Evolutionary conservation across 306 rosid genomes (phyloP), one percentile per base, ranked within the genome.

Genomic region (Albizia julibrissin): DNA sequence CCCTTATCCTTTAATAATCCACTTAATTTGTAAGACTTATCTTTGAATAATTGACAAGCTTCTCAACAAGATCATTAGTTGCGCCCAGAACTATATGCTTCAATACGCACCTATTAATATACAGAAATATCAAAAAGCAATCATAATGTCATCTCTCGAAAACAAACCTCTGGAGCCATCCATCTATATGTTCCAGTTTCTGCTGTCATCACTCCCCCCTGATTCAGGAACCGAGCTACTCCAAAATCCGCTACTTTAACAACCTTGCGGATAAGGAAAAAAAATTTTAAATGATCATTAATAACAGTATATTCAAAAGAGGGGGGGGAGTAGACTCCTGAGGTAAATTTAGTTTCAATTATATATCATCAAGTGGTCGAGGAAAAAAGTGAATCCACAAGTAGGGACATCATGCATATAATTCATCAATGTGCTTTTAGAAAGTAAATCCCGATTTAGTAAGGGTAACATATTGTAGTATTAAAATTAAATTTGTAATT

Each of bases 231-330:
- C 75, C 98, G 94, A 46, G 99, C 98, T 76, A 96, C 99, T n/a
- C 99, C 99, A 88, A 96, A 96, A 90, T 96, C 99, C 5, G 99
- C 98, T 80, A 96, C 98, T 89, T 96, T 96, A 77, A 96, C 99
- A 86, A 89, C 97, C 99, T 96, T 76, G 42, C 43, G 29, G 46
- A 59, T 76, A 58, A 76, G 16, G 34, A 15, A 3, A 10, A 47
- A 2, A 81, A 80, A 66, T 16, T 62, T 50, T 15, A 40, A 42
- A 29, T 11, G 54, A 65, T 14, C 65, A 70, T 69, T 80, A 26
- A 47, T 34, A 43, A 79, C 77, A 40, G 29, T 31, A 14, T 49
- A 70, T 43, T 34, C 6, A 79, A 4, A 44, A 43, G 47, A 2
- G 2, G 10, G 10, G 0, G 8, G 1, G 9, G 9, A 43, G 47